These are phyloP conservation scores for Sanghuangporus baumii DNA, from an alignment of 1,284 basidiomycete species.

Conservation along the genomic window DNA sequence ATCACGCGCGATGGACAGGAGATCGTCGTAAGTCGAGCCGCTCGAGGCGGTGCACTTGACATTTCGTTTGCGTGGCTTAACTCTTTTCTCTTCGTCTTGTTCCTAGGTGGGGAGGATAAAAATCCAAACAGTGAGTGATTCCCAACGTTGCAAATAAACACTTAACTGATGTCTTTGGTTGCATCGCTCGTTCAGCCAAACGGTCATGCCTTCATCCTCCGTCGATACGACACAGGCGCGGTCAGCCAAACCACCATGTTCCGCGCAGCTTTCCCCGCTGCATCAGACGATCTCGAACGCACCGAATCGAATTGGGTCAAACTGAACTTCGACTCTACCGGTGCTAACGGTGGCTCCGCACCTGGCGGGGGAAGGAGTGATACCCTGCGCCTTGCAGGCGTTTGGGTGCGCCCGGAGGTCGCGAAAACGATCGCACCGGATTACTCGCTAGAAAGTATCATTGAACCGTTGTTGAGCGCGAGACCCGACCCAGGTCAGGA, in stretches of 20 bases:
- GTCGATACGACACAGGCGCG: conserved; percentile 93
- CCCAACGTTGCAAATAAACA: not conserved
- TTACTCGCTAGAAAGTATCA: conserved; percentile 58
- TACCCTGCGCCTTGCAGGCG: conserved; percentile 76
- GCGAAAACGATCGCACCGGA: conserved; percentile 60
- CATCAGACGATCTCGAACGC: conserved; percentile 76
- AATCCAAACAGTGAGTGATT: conserved; percentile 73
- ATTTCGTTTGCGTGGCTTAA: conserved; percentile 18
- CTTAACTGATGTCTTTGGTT: conserved; percentile 13
- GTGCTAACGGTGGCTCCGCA: conserved; percentile 62
- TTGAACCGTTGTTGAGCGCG: conserved; percentile 66
- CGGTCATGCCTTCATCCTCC: conserved; percentile 90
- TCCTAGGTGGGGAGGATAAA: conserved; percentile 84
- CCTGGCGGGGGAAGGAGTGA: conserved; percentile 43
- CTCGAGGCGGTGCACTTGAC: not conserved
- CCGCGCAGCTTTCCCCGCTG: conserved; percentile 90
- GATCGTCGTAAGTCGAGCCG: conserved; percentile 45
- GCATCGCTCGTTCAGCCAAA: conserved; percentile 38
- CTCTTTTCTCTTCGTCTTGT: conserved; percentile 2
- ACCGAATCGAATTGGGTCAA: conserved; percentile 85
- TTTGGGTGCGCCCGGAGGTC: conserved; percentile 77
- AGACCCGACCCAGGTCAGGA: conserved; percentile 70
- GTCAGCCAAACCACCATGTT: conserved; percentile 97
- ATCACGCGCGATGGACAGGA: conserved; percentile 60
- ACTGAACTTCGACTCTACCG: conserved; percentile 69